A percentile compares a stretch with the other conserved stretches of the same genome.
Evolutionary conservation across 2,329 filamentous ascomycete species (phyloP).

Genomic region (Neurospora crassa): DNA sequence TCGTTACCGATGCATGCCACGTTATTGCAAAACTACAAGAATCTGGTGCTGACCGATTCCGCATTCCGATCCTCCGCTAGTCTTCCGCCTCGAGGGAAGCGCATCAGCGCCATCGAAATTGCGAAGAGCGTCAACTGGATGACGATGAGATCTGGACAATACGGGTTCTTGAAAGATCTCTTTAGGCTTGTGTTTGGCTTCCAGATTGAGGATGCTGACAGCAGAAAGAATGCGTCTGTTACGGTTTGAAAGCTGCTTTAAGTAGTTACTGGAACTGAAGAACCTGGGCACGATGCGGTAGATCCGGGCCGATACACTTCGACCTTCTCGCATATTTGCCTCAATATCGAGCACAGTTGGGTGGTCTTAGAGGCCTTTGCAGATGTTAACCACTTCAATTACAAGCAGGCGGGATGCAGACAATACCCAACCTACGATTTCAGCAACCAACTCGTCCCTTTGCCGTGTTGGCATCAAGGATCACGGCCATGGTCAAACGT

Average conservation of each 20-base stretch:
- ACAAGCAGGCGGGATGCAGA: background rate
- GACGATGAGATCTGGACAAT: constrained; percentile 58
- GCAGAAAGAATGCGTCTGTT: constrained; percentile 55
- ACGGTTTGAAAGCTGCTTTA: constrained; percentile 29
- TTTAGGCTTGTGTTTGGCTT: constrained; percentile 82
- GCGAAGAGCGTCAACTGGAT: constrained; percentile 72
- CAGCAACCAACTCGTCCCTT: background rate
- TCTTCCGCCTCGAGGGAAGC: constrained; percentile 47
- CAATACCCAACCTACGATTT: background rate
- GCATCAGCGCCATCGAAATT: constrained; percentile 62
- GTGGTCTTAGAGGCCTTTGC: background rate
- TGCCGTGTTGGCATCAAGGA: background rate
- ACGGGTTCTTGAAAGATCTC: constrained; percentile 71
- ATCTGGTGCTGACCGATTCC: constrained; percentile 64
- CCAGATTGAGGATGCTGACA: constrained; percentile 65
- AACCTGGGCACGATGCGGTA: background rate
- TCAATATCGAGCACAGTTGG: background rate
- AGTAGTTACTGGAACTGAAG: background rate
- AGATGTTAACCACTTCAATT: background rate
- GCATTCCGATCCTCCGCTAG: constrained; percentile 47
- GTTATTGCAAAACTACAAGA: constrained; percentile 71
- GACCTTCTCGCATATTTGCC: background rate
- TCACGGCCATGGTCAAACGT: background rate
- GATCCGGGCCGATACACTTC: background rate
- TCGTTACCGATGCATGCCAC: constrained; percentile 58